Evolutionary conservation across 805 yeast genomes (phyloP).

Genomic region (Candida nanaspora): DNA sequence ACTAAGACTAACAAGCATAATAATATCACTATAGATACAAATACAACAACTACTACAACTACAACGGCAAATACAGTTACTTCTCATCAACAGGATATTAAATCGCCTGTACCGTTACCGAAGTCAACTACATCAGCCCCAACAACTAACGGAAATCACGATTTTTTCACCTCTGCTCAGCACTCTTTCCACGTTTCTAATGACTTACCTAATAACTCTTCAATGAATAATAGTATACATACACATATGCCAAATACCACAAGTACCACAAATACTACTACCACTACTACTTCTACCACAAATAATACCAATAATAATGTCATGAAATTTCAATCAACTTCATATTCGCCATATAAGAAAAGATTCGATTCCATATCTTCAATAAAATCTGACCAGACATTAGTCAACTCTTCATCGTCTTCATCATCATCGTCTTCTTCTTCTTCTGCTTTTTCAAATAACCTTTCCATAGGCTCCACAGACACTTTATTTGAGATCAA

Average conservation of each 20-base stretch:
- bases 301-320: too few species aligned
- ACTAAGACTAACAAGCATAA: too few species aligned
- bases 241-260: too few species aligned
- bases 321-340: background rate
- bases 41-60: too few species aligned
- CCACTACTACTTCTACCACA: background rate
- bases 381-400: conserved; percentile 13
- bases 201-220: background rate
- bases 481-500: background rate
- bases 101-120: background rate
- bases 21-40: too few species aligned
- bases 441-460: background rate
- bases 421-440: background rate
- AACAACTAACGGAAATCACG: background rate
- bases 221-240: too few species aligned
- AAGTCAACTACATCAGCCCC: background rate
- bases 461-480: background rate
- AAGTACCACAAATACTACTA: background rate
- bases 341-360: background rate
- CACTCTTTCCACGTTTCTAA: background rate
- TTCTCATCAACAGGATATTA: too few species aligned
- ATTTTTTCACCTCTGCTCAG: background rate
- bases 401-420: too few species aligned
- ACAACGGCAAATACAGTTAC: too few species aligned
- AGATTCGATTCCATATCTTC: conserved; percentile 13